Percentiles rank a stretch among this genome's conserved stretches.
Evolutionary conservation across 306 rosid genomes (phyloP).

Genomic region (Cyclanthera cordifolia): DNA sequence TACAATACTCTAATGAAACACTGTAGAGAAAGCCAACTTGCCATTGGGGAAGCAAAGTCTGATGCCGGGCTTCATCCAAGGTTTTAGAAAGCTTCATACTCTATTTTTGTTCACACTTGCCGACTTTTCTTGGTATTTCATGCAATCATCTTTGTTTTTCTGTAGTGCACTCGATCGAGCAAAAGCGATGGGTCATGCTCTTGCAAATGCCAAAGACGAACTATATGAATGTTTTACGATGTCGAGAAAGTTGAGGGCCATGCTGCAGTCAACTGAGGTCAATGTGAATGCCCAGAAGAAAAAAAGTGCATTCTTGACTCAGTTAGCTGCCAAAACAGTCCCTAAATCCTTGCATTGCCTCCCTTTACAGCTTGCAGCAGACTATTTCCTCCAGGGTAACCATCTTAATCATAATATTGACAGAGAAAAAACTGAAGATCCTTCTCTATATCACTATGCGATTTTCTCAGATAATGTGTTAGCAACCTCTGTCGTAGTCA

Average conservation of each 20-base stretch:
- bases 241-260: slow-evolving; percentile 65
- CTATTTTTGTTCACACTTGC: slow-evolving; percentile 17
- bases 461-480: slow-evolving; percentile 89
- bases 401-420: slow-evolving; percentile 37
- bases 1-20: slow-evolving; percentile 49
- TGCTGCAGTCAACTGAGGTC: slow-evolving; percentile 83
- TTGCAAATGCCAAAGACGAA: slow-evolving; percentile 73
- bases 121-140: slow-evolving; percentile 21
- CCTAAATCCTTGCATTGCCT: slow-evolving; percentile 88
- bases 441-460: slow-evolving; percentile 83
- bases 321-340: slow-evolving; percentile 85
- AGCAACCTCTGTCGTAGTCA: slow-evolving; percentile 90
- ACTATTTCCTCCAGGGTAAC: slow-evolving; percentile 59
- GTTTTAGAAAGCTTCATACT: slow-evolving; percentile 29
- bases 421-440: slow-evolving; percentile 58
- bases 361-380: slow-evolving; percentile 71
- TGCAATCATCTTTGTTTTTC: slow-evolving; percentile 20
- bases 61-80: slow-evolving; percentile 83
- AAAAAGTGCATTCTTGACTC: slow-evolving; percentile 79
- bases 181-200: slow-evolving; percentile 83
- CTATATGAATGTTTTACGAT: slow-evolving; percentile 63
- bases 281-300: slow-evolving; percentile 56
- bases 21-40: slow-evolving; percentile 50
- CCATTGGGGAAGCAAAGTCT: slow-evolving; percentile 66
- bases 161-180: slow-evolving; percentile 77